Evolutionary conservation across 2,329 filamentous ascomycete species (phyloP).

Genomic region (Exophiala aquamarina): DNA sequence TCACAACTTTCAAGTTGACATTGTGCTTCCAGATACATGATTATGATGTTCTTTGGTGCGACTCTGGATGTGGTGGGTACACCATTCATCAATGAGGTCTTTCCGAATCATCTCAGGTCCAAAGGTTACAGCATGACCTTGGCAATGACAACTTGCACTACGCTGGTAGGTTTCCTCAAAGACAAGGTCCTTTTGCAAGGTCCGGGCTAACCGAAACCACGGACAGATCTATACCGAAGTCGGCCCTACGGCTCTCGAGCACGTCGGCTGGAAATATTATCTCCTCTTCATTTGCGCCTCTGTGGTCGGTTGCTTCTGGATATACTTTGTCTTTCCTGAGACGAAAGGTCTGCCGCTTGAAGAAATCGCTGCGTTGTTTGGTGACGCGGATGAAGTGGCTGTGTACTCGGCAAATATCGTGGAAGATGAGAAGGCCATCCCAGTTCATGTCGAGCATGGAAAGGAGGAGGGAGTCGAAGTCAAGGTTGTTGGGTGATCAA

Average conservation of each 20-base stretch:
- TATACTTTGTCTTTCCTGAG: conserved; percentile 31
- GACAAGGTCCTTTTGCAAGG: no score
- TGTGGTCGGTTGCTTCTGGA: conserved; percentile 25
- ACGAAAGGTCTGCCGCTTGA: conserved; percentile 33
- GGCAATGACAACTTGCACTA: conserved; percentile 11
- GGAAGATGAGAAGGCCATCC: background rate
- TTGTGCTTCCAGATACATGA: background rate
- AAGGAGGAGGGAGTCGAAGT: no score
- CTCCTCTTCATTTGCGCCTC: conserved; percentile 24
- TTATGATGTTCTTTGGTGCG: background rate
- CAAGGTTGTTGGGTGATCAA: no score
- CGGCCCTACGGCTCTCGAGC: conserved; percentile 29
- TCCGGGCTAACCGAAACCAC: background rate
- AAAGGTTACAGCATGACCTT: conserved; percentile 11
- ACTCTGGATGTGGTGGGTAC: conserved; percentile 1
- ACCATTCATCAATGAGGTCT: conserved; percentile 5
- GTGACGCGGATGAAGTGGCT: conserved; percentile 14
- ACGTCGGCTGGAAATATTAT: conserved; percentile 35
- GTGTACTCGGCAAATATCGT: background rate
- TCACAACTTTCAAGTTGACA: no score
- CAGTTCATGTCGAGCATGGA: no score
- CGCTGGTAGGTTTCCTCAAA: conserved; percentile 2
- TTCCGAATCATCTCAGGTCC: conserved; percentile 14
- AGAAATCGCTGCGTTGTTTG: conserved; percentile 33
- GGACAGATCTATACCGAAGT: background rate